Evolutionary conservation across 2,329 filamentous ascomycete genomes (phyloP), one percentile per base, ranked within the genome.

Genomic region (Ophiosphaerella herpotricha): DNA sequence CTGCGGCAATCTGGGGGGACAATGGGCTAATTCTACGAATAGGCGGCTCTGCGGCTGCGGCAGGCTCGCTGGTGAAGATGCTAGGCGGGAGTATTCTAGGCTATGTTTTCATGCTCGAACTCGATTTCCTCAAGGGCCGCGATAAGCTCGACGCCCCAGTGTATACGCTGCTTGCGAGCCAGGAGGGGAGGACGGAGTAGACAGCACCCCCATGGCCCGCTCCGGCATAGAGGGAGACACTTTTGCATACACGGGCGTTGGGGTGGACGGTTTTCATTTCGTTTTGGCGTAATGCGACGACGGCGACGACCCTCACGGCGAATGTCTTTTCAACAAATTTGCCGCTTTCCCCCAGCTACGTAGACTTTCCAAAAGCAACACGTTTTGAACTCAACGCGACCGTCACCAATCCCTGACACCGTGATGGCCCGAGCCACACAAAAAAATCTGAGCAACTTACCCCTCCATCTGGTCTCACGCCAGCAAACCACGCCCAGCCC

Each of bases 21-120:
- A 21, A 5, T 21, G 18, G 18, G 18, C 18, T 21, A 21, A 21
- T 21, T 21, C 18, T 4, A 3, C 18, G 3, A 5, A 4, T 21
- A 96, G 93, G 93, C 76, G 94, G 94, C 64, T 96, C 91, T 59
- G 94, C 94, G 48, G 85, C 85, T 58, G 94, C 93, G 53, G 93
- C 91, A 16, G 91, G 90, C 57, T 84, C 90, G 55, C 87, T 99
- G 52, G 90, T 97, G 64, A 82, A 86, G 73, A 86, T 95, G 76
- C 85, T 95, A 59, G 91, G 91, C 61, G 94, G 92, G 60, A 81
- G 85, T n/a, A 80, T 97, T 39, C 77, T 96, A 51, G 93, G 91
- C 64, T 97, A 90, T 77, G 79, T 97, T 57, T 99, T 99, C 80
- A 90, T 99, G 67, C 89, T 97, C 73, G 93, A 97, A 76, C 88